Evolutionary conservation across 805 yeast genomes (phyloP), one percentile per base, ranked within the genome.

Genomic region (Debaryomyces castellii): DNA sequence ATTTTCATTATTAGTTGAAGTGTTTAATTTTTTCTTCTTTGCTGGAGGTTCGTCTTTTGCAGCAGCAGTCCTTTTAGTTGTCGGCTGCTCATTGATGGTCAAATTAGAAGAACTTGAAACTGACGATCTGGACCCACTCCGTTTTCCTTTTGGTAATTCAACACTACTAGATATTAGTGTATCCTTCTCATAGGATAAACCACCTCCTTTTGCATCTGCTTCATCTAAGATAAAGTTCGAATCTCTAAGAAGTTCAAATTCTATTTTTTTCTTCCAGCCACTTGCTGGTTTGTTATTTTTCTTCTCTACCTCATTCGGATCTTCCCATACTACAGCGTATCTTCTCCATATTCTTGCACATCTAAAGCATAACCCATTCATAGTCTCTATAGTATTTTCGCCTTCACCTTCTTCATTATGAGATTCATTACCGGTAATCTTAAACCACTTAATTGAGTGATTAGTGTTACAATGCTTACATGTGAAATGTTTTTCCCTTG

Each of bases 261-360:
- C 97, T 1, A 86, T 63, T 45, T 74, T 76, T 51, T 77, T 76
- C 52, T 76, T 80, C 83, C 83, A 80, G 1, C 79, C 79, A 30
- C 73, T 74, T 17, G 78, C 76, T 11, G 81, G 60, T 39, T 60
- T 63, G 12, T 65, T 55, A 28, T 57, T 62, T 47, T 78, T 80
- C 59, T 74, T 79, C 36, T 81, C 64, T 0, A 88, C 82, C 44
- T 83, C 89, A 20, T 66, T 53, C 0, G 96, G 96, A 27, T 81
- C 82, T 52, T 84, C 89, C 98, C 98, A 94, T 8, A 72, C 74
- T 0, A 88, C 83, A 0, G 90, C 97, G 63, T 92, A 92, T 33
- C 95, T 70, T 62, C 96, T 76, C 98, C 98, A 92, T 23, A 94
- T 59, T 47, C 87, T 76, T 0, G 97, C 96, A 69, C 99, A 92